Conservation (phyloP, 2,329 filamentous ascomycete species). For the Cordyceps fumosorosea region DNA sequence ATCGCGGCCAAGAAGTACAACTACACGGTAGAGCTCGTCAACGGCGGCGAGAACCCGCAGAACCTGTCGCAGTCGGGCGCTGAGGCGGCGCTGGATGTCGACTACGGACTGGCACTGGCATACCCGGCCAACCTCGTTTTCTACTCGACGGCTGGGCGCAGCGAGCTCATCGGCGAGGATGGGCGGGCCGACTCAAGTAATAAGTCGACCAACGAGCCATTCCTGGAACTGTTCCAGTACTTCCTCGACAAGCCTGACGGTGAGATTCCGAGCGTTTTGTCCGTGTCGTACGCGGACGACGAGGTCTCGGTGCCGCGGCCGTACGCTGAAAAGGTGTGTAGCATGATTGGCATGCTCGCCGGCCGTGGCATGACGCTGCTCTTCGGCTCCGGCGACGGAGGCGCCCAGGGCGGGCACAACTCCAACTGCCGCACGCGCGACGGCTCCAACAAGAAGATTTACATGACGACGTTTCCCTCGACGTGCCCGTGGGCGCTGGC, state of each 20-base stretch:
- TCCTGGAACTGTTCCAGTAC: conserved; percentile 46
- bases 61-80: conserved; percentile 28
- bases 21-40: conserved; percentile 34
- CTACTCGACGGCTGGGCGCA: conserved; percentile 39
- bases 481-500: conserved; percentile 63
- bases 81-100: conserved; percentile 42
- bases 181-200: conserved; percentile 28
- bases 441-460: conserved; percentile 46
- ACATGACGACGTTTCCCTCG: conserved; percentile 57
- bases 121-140: conserved; percentile 39
- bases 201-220: conserved; percentile 47
- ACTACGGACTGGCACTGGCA: conserved; percentile 40
- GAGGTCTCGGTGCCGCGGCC: conserved; percentile 46
- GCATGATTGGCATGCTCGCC: conserved; percentile 46
- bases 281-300: conserved; percentile 53
- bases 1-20: conserved; percentile 31
- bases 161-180: conserved; percentile 31
- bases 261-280: conserved; percentile 48
- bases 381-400: conserved; percentile 45
- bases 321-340: conserved; percentile 48
- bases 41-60: conserved; percentile 40
- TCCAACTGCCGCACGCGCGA: conserved; percentile 54
- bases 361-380: conserved; percentile 46
- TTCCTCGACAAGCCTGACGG: conserved; percentile 38
- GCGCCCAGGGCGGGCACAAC: conserved; percentile 35